Percentiles rank a stretch among this genome's conserved stretches.
Conservation (phyloP, 2,329 filamentous ascomycete species). For the Pseudogymnoascus sp. region DNA sequence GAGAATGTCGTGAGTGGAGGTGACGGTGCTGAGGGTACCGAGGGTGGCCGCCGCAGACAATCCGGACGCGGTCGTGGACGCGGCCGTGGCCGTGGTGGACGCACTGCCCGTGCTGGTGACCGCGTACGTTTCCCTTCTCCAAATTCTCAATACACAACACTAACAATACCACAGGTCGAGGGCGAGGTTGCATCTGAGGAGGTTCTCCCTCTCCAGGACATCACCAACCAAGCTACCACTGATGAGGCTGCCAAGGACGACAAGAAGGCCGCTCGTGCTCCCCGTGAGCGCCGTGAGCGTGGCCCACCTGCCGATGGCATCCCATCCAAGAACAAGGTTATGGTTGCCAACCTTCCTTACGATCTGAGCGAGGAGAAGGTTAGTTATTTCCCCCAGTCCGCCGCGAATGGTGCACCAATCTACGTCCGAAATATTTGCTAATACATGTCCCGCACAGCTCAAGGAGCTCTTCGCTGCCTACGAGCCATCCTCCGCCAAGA, state of each 20-base stretch:
- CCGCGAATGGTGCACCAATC: not conserved
- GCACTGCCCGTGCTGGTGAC: conserved; percentile 52
- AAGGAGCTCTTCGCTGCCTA: conserved; percentile 95
- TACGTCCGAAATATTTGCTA: conserved; percentile 10
- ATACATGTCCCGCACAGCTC: conserved; percentile 49
- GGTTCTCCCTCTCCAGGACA: conserved; percentile 51
- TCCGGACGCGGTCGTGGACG: conserved; percentile 60
- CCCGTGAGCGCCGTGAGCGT: conserved; percentile 65
- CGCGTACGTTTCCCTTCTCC: conserved; percentile 42
- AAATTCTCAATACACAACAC: not conserved
- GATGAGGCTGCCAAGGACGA: conserved; percentile 39
- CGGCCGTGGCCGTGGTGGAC: conserved; percentile 57
- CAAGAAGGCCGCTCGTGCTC: conserved; percentile 34
- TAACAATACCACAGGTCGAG: not conserved
- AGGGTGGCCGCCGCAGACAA: conserved; percentile 54
- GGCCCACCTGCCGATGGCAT: conserved; percentile 95
- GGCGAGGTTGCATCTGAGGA: conserved; percentile 38
- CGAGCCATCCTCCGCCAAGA: conserved; percentile 90
- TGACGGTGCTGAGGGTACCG: conserved; percentile 59
- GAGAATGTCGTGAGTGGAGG: conserved; percentile 62
- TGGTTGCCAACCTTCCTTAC: conserved; percentile 98
- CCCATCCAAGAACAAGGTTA: conserved; percentile 99
- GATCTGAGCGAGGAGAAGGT: conserved; percentile 97
- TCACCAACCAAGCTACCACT: conserved; percentile 48
- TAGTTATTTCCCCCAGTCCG: conserved; percentile 26